phyloP scores from a whole-genome alignment of 148 eudicot genomes.

The Rhododendron simsii region DNA sequence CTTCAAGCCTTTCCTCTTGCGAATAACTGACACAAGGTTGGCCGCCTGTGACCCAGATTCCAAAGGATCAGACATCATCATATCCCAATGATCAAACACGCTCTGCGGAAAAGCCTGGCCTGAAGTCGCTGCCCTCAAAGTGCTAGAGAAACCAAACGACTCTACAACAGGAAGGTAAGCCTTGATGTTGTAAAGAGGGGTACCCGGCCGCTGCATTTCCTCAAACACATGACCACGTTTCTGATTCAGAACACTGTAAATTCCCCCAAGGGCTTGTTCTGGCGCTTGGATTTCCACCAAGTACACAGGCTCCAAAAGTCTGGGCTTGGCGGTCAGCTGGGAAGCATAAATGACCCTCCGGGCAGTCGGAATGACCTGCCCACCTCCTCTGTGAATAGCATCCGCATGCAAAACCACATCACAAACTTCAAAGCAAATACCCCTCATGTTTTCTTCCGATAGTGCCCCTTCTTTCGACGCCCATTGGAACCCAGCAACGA shows the following conservation, averaged over 20 bases:
- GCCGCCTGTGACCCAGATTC: conserved; percentile 51
- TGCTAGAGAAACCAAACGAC: conserved; percentile 64
- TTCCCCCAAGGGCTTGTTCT: conserved; percentile 72
- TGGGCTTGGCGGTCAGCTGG: conserved; percentile 75
- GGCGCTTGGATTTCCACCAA: conserved; percentile 77
- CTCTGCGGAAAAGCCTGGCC: conserved; percentile 80
- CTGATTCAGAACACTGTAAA: conserved; percentile 75
- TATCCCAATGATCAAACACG: conserved; percentile 85
- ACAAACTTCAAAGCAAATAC: conserved; percentile 74
- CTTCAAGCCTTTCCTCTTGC: conserved; percentile 87
- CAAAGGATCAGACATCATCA: conserved; percentile 59
- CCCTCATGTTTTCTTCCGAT: conserved; percentile 78
- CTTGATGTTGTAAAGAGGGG: conserved; percentile 75
- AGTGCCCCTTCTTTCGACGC: conserved; percentile 80
- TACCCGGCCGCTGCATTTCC: conserved; percentile 77
- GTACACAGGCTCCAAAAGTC: conserved; percentile 72
- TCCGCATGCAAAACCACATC: conserved; percentile 79
- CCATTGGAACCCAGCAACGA: conserved; percentile 90
- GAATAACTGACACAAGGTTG: conserved; percentile 31
- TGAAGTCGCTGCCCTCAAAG: conserved; percentile 69
- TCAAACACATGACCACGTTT: conserved; percentile 81
- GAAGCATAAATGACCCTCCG: conserved; percentile 76
- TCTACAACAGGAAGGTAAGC: conserved; percentile 74
- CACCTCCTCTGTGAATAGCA: conserved; percentile 85
- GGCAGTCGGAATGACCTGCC: conserved; percentile 76